Evolutionary conservation across 495 filamentous ascomycete species (phyloP).

Genomic region (Amphirosellinia nigrospora): DNA sequence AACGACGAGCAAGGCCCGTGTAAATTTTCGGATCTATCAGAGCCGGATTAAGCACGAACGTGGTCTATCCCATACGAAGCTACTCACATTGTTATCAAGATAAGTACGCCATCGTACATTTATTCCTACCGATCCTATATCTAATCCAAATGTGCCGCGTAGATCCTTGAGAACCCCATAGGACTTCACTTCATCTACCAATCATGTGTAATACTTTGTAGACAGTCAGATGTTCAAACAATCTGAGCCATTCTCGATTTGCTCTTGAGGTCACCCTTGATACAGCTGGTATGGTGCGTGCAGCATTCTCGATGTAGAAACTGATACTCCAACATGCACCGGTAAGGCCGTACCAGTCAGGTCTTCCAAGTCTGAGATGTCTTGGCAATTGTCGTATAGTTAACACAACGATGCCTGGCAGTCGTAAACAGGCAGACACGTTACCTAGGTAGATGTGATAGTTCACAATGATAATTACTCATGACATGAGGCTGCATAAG

Average conservation of each 20-base stretch:
- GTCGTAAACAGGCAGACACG: too few relatives aligned
- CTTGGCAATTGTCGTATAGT: not conserved
- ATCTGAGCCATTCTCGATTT: not conserved
- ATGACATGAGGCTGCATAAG: conserved; percentile 10
- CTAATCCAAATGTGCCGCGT: not conserved
- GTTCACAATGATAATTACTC: not conserved
- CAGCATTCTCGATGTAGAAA: not conserved
- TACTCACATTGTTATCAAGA: not conserved
- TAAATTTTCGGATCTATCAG: too few relatives aligned
- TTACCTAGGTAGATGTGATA: not conserved
- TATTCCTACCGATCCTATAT: not conserved
- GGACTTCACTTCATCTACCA: not conserved
- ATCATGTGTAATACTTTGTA: not conserved
- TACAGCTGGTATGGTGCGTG: not conserved
- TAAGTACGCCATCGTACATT: not conserved
- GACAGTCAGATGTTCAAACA: not conserved
- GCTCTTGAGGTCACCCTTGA: not conserved
- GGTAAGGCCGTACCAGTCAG: not conserved
- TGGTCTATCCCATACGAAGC: not conserved
- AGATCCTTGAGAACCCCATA: not conserved
- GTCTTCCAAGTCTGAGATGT: not conserved
- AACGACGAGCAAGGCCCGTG: too few relatives aligned
- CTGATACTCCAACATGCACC: not conserved
- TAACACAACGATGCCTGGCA: not conserved
- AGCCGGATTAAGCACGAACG: not conserved